Evolutionary conservation across 1,284 basidiomycete genomes (phyloP).

Genomic region (Fomitopsis schrenkii): DNA sequence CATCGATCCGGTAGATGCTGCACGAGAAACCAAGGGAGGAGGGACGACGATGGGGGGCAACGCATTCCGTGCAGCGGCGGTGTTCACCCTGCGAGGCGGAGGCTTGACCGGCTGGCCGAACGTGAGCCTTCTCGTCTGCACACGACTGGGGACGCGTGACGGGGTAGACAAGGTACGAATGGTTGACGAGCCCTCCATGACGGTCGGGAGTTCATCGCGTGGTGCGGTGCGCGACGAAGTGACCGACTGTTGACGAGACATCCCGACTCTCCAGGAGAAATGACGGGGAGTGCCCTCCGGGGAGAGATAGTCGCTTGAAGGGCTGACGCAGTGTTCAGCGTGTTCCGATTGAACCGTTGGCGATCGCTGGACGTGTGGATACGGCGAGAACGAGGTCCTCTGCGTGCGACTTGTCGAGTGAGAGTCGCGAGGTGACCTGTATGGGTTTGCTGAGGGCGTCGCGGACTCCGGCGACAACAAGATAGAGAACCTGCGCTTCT

Average conservation of each 20-base stretch:
- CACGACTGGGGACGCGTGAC: neutral
- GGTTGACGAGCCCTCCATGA: constrained; percentile 11
- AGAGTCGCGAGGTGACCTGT: constrained; percentile 2
- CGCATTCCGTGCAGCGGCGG: neutral
- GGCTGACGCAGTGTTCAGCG: neutral
- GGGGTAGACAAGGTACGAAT: neutral
- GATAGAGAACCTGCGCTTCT: constrained; percentile 13
- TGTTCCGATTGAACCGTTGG: neutral
- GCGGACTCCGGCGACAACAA: constrained; percentile 13
- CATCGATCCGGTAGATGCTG: neutral
- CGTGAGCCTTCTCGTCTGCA: constrained; percentile 3
- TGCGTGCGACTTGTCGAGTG: constrained; percentile 11
- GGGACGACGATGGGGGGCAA: neutral
- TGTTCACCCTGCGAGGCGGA: neutral
- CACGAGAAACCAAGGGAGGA: neutral
- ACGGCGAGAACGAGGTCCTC: neutral
- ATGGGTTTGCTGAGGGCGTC: constrained; percentile 10
- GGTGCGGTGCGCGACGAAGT: constrained; percentile 13
- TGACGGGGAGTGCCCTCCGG: constrained; percentile 9
- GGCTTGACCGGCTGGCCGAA: constrained; percentile 9
- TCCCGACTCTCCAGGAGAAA: constrained; percentile 8
- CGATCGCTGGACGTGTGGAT: neutral
- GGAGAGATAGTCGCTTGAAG: constrained; percentile 4
- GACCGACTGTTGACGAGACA: constrained; percentile 12
- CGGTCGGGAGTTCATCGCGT: constrained; percentile 14